These are phyloP conservation scores for Lactifluus rugatus DNA, from an alignment of 768 basidiomycete species.

Conservation along the genomic window DNA sequence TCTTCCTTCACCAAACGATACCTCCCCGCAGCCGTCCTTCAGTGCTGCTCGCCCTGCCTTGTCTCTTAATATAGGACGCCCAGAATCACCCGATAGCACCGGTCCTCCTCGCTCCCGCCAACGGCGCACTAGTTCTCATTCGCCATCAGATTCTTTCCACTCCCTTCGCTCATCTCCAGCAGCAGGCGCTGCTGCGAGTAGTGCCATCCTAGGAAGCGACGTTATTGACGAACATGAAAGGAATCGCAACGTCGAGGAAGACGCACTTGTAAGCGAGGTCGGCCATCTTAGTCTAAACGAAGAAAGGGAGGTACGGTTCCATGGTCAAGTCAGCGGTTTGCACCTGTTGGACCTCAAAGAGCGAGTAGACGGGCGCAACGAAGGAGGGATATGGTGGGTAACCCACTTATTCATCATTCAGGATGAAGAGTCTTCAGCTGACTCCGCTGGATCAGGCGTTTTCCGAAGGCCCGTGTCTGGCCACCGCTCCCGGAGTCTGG, in stretches of 20 bases:
- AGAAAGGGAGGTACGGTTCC: slow-evolving; percentile 76
- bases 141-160: slow-evolving; percentile 9
- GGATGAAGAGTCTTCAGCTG: slow-evolving; percentile 16
- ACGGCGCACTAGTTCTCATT: slow-evolving; percentile 5
- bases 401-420: slow-evolving; percentile 1
- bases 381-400: slow-evolving; percentile 66
- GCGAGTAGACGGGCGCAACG: slow-evolving; percentile 53
- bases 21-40: slow-evolving; percentile 4
- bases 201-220: neutral
- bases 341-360: slow-evolving; percentile 59
- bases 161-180: slow-evolving; percentile 12
- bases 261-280: slow-evolving; percentile 55
- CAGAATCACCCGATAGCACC: slow-evolving; percentile 1
- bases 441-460: slow-evolving; percentile 43
- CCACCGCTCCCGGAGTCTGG: slow-evolving; percentile 41
- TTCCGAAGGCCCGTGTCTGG: slow-evolving; percentile 87
- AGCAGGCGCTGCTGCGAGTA: slow-evolving; percentile 5
- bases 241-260: slow-evolving; percentile 26
- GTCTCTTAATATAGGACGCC: slow-evolving; percentile 7
- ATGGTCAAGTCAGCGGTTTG: slow-evolving; percentile 76
- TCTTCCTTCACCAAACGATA: slow-evolving; percentile 18
- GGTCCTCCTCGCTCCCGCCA: slow-evolving; percentile 15
- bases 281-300: slow-evolving; percentile 86
- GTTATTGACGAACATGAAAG: slow-evolving; percentile 20
- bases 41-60: slow-evolving; percentile 3